Evolutionary conservation across 148 eudicot genomes (phyloP), one percentile per base, ranked within the genome.

Genomic region (Dianthus caryophyllus): DNA sequence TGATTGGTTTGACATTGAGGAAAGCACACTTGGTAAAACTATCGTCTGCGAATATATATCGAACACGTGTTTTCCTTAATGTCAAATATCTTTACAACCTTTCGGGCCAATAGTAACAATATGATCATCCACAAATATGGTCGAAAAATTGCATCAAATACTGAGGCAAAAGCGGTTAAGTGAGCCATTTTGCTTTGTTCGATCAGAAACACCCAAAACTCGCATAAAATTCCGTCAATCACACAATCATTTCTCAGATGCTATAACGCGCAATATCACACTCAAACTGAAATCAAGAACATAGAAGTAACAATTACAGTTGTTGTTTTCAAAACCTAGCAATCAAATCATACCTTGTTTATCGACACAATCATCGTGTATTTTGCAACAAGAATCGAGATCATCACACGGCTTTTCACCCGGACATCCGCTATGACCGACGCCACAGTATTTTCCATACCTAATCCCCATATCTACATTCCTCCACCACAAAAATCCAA

Each of bases 401-500:
- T 93, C 96, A 76, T 93, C 98, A 38, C 98, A 93, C 36, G 98
- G 95, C 70, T 85, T 82, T 68, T 93, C 98, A 6, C 96, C 98
- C 0, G 91, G 84, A 61, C 98, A 93, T 44, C 98, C 98, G 26
- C 80, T 84, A 77, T 91, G 86, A 68, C 98, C 98, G 52, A 93
- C 96, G 18, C 98, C 98, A 17, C 98, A 93, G 58, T 85, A 93
- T 63, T 93, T 93, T 20, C 98, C 98, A 48, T 93, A 93, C 67
- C 84, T 83, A 41, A 93, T 89, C 65, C 96, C 96, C 67, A 93
- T 66, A 66, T 84, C 98, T 93, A 61, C 25, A 63, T 47, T 55
- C 36, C 31, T 43, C 60, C 4, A 38, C 9, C 1, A 10, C 21
- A 10, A 26, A 41, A n/a, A 58, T 31, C 8, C 13, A 57, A 57